Base-by-base conservation (phyloP, 73 alveolate species). In the Symbiodinium pilosum region DNA sequence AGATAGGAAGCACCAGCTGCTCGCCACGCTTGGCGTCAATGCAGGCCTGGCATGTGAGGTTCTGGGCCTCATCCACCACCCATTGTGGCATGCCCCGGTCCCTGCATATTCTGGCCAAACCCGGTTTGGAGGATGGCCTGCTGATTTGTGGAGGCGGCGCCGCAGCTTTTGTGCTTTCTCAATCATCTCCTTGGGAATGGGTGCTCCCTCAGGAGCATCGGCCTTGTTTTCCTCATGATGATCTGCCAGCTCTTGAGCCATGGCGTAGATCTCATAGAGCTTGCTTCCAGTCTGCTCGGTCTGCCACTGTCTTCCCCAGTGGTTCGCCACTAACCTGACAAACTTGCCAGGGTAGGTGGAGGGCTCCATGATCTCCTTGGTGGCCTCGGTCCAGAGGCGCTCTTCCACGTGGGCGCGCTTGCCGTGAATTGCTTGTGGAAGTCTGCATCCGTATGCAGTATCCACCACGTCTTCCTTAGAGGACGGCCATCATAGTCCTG, bases 41-140 rank as follows among this genome's bases (percentile, higher is more conserved):
- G 64, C 83, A 88, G 1, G 95, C 95, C 4, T 59, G 68, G 54
- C 95, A 88, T 1, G 30, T 86, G 83, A 86, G 32, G 26, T 86
- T 34, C 51, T 43, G 8, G 32, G 93, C 93, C 84, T 42, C 41
- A 34, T 86, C 52, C 4, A 52, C 38, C 84, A 86, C 39, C 95
- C 87, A 89, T 0, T 24, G 28, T 4, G 95, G 71, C 83, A 88
- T 32, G 24, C 51, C 39, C 4, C 56, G 32, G 44, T 59, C 95
- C 0, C 40, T 12, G 47, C 95, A 88, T 1, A 88, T 56, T 20
- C 71, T 38, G 0, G 95, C 95, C 26, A 88, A 41, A 0, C 71
- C 69, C 30, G 44, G 86, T 88, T 88, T 32, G 59, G 41, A 2
- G 95, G 95, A 64, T 88, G 95, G 16, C 95, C 95, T 12, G 68